These are phyloP conservation scores for Kwoniella heveanensis DNA, from an alignment of 768 basidiomycete species.

Conservation along the genomic window DNA sequence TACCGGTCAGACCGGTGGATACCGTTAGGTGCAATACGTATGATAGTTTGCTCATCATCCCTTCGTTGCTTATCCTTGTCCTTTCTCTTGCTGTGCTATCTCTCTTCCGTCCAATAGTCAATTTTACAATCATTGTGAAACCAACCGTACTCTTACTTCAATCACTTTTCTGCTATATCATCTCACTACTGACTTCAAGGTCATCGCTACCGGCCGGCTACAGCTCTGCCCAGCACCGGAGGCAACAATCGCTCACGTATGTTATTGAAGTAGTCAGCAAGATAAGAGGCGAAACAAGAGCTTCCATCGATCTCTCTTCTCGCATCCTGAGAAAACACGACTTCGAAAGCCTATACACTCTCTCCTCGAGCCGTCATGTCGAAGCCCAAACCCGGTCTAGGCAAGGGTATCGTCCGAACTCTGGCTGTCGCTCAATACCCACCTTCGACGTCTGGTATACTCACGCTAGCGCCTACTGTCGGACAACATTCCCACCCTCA, in stretches of 20 bases:
- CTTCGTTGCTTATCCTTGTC: not conserved
- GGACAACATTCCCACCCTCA: slow-evolving; percentile 14
- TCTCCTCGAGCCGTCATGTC: slow-evolving; percentile 23
- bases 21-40: too few species aligned
- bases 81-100: not conserved
- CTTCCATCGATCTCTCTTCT: too few species aligned
- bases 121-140: not conserved
- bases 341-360: not conserved
- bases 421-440: slow-evolving; percentile 32
- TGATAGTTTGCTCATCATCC: too few species aligned
- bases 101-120: not conserved
- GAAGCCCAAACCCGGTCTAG: slow-evolving; percentile 47
- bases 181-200: too few species aligned
- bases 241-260: too few species aligned
- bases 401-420: slow-evolving; percentile 44
- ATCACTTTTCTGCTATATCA: too few species aligned
- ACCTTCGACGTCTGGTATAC: slow-evolving; percentile 2
- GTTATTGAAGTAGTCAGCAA: too few species aligned
- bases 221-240: too few species aligned
- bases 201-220: too few species aligned
- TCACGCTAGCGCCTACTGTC: slow-evolving; percentile 28
- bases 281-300: too few species aligned
- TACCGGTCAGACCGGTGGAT: not conserved
- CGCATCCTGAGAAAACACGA: too few species aligned
- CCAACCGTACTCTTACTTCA: not conserved